Evolutionary conservation across 1,284 basidiomycete species (phyloP).

Genomic region (Marasmius tenuissimus): DNA sequence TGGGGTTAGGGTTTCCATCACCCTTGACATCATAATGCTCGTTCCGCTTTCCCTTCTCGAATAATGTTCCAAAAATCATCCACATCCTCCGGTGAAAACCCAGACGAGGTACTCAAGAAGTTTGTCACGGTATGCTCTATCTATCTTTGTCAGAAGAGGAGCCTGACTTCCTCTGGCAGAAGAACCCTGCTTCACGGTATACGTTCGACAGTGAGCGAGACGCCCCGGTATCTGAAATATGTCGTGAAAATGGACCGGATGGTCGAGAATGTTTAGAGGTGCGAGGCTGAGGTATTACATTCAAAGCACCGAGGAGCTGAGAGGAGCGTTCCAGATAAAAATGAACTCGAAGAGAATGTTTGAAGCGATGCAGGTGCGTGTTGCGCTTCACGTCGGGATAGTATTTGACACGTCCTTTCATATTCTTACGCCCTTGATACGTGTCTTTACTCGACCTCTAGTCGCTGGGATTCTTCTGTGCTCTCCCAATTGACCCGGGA

Average conservation of each 20-base stretch:
- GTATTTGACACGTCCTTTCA: background rate
- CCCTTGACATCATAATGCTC: background rate
- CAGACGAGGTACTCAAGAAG: conserved; percentile 26
- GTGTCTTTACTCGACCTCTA: conserved; percentile 20
- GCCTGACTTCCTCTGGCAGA: conserved; percentile 29
- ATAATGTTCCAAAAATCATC: conserved; percentile 4
- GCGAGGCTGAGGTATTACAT: conserved; percentile 23
- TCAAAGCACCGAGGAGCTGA: background rate
- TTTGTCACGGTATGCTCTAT: conserved; percentile 37
- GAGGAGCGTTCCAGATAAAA: conserved; percentile 46
- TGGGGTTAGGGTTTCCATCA: background rate
- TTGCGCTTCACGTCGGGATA: background rate
- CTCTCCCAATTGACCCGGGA: conserved; percentile 69
- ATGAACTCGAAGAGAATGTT: conserved; percentile 72
- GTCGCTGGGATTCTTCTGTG: conserved; percentile 73
- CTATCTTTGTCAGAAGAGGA: background rate
- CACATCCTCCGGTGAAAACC: background rate
- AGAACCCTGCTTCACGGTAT: conserved; percentile 50
- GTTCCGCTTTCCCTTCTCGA: background rate
- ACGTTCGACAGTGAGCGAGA: conserved; percentile 63
- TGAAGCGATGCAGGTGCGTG: conserved; percentile 73
- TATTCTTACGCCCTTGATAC: background rate
- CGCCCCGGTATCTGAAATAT: conserved; percentile 61
- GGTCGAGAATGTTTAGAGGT: conserved; percentile 65
- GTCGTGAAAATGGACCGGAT: conserved; percentile 47